A percentile compares a stretch with the other conserved stretches of the same genome.
These are phyloP conservation scores for Amylocarpus encephaloides DNA, from an alignment of 2,329 filamentous ascomycete genomes.

Conservation along the genomic window DNA sequence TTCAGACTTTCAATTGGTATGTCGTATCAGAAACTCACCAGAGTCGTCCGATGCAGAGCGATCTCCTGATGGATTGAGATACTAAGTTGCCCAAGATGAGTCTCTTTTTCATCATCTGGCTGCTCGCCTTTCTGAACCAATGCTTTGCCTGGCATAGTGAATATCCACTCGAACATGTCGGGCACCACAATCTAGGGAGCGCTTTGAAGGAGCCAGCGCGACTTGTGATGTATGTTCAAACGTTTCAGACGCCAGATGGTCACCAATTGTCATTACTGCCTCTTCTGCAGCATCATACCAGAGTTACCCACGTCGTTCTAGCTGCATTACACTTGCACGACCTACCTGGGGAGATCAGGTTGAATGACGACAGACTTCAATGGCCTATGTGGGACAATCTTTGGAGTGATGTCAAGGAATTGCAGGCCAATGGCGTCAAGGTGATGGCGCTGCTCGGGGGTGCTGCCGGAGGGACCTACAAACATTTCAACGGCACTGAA, in stretches of 20 bases:
- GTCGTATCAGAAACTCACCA: too few relatives aligned
- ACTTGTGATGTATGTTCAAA: slow-evolving; percentile 55
- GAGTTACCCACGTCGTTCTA: slow-evolving; percentile 73
- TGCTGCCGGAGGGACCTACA: slow-evolving; percentile 33
- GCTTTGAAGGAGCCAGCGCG: slow-evolving; percentile 1
- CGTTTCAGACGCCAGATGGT: slow-evolving; percentile 45
- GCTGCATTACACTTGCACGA: slow-evolving; percentile 77
- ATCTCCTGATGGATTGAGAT: too few relatives aligned
- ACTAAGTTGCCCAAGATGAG: too few relatives aligned
- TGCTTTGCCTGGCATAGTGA: too few relatives aligned
- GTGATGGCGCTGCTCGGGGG: slow-evolving; percentile 21
- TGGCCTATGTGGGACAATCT: slow-evolving; percentile 10
- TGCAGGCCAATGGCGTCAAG: slow-evolving; percentile 17
- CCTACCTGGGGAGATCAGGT: slow-evolving; percentile 61
- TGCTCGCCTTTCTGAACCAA: too few relatives aligned
- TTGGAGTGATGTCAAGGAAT: slow-evolving; percentile 18
- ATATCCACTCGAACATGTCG: not conserved
- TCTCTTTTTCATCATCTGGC: too few relatives aligned
- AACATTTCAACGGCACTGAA: slow-evolving; percentile 54
- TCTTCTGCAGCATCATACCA: slow-evolving; percentile 44
- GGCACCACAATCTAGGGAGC: not conserved
- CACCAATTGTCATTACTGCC: slow-evolving; percentile 53
- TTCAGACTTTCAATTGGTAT: too few relatives aligned
- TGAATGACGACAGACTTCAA: slow-evolving; percentile 19
- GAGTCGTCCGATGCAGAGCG: too few relatives aligned